Conservation (phyloP, 1,284 basidiomycete genomes). For the Stygiomarasmius scandens region DNA sequence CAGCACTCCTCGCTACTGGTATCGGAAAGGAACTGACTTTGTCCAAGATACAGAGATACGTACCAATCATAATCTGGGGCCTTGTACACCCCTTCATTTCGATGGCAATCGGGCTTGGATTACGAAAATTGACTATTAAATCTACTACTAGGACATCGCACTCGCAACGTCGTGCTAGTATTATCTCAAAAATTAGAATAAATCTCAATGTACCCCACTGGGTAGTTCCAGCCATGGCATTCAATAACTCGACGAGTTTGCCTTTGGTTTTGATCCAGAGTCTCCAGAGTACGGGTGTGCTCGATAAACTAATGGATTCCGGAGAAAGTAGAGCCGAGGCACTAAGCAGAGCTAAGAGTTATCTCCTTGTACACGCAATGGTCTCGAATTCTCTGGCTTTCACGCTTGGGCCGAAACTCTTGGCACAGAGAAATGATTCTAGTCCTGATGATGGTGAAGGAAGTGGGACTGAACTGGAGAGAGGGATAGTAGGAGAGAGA, state of each 20-base stretch:
- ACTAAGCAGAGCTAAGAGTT: constrained; percentile 15
- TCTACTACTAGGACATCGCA: neutral
- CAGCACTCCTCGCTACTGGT: constrained; percentile 18
- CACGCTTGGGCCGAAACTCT: constrained; percentile 17
- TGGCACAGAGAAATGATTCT: neutral
- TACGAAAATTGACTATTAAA: neutral
- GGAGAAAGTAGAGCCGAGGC: neutral
- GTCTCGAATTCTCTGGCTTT: constrained; percentile 20
- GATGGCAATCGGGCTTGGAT: neutral
- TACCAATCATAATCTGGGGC: constrained; percentile 18
- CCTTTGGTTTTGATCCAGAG: constrained; percentile 19
- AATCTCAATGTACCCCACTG: constrained; percentile 19
- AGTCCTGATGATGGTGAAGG: no score
- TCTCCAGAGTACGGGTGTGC: constrained; percentile 16
- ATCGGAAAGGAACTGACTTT: constrained; percentile 15
- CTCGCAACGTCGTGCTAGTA: no score
- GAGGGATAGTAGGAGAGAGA: no score
- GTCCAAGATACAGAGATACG: constrained; percentile 11
- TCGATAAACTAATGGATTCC: constrained; percentile 7
- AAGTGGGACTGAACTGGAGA: no score
- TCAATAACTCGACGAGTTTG: constrained; percentile 21
- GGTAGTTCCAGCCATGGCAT: constrained; percentile 16
- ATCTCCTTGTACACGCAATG: constrained; percentile 21
- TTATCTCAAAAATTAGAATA: no score
- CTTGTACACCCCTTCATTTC: constrained; percentile 7